phyloP scores from a whole-genome alignment of 179 eudicot genomes.

The Sideroxylon spinosum region DNA sequence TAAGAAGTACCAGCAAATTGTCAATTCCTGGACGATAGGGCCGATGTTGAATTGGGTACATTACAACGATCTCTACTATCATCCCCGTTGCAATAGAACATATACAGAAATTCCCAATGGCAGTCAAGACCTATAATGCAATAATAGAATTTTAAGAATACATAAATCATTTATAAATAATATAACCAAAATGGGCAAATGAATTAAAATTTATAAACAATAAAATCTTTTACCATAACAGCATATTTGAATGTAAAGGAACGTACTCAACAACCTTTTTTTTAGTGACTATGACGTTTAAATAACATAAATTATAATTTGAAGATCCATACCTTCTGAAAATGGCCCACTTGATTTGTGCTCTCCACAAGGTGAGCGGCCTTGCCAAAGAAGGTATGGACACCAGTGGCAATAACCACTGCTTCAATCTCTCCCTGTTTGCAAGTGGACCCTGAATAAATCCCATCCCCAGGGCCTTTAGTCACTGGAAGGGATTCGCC shows the following conservation, averaged over 20 bases:
- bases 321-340: conserved; percentile 55
- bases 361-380: conserved; percentile 92
- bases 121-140: conserved; percentile 62
- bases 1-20: conserved; percentile 78
- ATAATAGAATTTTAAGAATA: background rate
- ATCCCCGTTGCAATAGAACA: conserved; percentile 85
- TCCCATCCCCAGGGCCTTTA: conserved; percentile 80
- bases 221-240: too few relatives aligned
- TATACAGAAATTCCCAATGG: conserved; percentile 90
- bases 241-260: background rate
- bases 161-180: background rate
- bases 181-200: background rate
- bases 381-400: conserved; percentile 86
- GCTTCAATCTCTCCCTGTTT: conserved; percentile 95
- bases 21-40: conserved; percentile 87
- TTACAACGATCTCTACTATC: conserved; percentile 71
- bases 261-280: background rate
- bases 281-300: background rate
- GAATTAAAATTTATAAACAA: background rate
- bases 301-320: background rate
- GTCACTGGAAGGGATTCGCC: conserved; percentile 90
- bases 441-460: conserved; percentile 92
- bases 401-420: conserved; percentile 84
- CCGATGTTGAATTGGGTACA: conserved; percentile 86
- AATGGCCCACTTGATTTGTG: conserved; percentile 60